Evolutionary conservation across 1,284 basidiomycete genomes (phyloP), one percentile per base, ranked within the genome.

Genomic region (Boletus hoseneyae): DNA sequence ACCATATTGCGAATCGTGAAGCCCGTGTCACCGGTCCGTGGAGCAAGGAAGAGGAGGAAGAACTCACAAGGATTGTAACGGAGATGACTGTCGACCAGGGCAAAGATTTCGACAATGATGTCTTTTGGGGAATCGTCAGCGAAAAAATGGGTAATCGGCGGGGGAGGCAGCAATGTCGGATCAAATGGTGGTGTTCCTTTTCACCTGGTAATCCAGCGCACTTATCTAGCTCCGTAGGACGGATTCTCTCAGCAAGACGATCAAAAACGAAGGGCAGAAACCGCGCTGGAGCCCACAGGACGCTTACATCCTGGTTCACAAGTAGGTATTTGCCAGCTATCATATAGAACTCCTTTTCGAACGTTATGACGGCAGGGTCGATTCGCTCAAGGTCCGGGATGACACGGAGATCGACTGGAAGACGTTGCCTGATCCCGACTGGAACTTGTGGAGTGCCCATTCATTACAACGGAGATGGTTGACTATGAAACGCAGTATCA

Each of bases 351-450:
- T 36, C 11, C 19, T 34, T 40, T 35, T 23, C 41, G 34, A 54
- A 47, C 35, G 6, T 11, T 16, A 13, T 36, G 21, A 38, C 4
- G 23, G 52, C 59, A 91, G 88, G 64, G 72, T 91, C 40, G 84
- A 85, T 57, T 82, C 85, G 0, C 66, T 90, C 43, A 77, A 83
- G 50, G 83, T 90, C 34, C 74, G 77, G 45, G 85, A 91, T 59
- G 88, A 91, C 58, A 85, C 79, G n/a, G 88, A 90, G 60, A 86
- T 91, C 46, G 84, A 89, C 59, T 91, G 89, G 88, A 90, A 88
- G 64, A 75, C 74, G 15, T 71, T 90, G 19, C 70, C 77, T 2
- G 87, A 91, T 63, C 63, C 79, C 21, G 75, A 83, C 50, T 90
- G 88, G 88, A 88, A 90, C 58, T 62, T 86, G n/a, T 90, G 85